Percentiles rank a stretch among this genome's conserved stretches.
Conservation (phyloP, 2,329 filamentous ascomycete species). For the Lachnellula subtilissima region DNA sequence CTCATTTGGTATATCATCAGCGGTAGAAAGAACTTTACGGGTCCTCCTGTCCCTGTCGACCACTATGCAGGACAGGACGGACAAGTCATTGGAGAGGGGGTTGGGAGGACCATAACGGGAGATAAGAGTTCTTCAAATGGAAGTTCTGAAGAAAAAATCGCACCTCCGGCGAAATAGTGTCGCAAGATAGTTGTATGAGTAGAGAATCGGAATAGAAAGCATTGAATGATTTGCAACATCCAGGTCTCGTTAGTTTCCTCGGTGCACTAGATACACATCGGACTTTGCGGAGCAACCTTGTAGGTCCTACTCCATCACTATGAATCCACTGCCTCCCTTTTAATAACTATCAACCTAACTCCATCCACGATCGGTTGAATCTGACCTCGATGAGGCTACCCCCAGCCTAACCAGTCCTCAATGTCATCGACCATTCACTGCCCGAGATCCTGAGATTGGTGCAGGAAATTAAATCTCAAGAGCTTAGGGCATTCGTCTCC, state of each 20-base stretch:
- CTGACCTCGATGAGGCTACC: neutral
- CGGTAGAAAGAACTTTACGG: constrained; percentile 59
- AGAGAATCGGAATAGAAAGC: neutral
- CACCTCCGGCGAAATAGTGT: neutral
- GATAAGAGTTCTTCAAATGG: constrained; percentile 7
- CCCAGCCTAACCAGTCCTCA: neutral
- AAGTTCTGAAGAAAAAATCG: neutral
- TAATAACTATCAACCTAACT: neutral
- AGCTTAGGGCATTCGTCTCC: constrained; percentile 52
- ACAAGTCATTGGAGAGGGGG: constrained; percentile 13
- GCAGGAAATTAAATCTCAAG: constrained; percentile 46
- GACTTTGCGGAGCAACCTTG: no score
- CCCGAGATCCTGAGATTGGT: constrained; percentile 46
- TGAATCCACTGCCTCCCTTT: neutral
- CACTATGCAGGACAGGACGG: constrained; percentile 24
- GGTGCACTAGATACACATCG: no score
- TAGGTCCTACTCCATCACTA: no score
- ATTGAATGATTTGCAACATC: no score
- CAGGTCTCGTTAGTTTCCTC: no score
- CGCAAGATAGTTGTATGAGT: neutral
- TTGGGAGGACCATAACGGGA: constrained; percentile 19
- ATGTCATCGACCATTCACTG: neutral
- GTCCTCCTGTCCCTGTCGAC: constrained; percentile 39
- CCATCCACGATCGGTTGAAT: neutral
- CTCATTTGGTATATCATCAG: constrained; percentile 59